Base-by-base conservation (phyloP, 352 stramenopile species). In the Phytophthora rubi region DNA sequence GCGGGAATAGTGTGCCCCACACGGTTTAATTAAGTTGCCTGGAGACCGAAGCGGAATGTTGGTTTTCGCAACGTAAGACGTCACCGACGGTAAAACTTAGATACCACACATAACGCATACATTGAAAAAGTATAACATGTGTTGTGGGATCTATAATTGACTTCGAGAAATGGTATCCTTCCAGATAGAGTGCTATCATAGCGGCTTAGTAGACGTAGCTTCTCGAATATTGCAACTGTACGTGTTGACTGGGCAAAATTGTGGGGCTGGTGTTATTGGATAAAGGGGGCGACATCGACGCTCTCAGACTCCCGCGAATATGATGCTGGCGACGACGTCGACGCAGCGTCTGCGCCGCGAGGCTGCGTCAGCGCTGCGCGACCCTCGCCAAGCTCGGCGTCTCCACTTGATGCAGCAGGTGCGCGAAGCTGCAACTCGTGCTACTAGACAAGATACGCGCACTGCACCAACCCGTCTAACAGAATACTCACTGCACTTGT, bases 381-480 rank as follows among this genome's bases (percentile, higher is more conserved):
- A 92, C 49, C 80, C 86, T 57, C 79, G 56, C 53, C 77, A 75
- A 18, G 61, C 79, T 39, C 85, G 83, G n/a, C 83, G 84, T 59
- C 73, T 94, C 61, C 86, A 95, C 32, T 70, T 88, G 33, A 58
- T 95, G 68, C 83, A 92, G 52, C 85, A 93, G 83, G 88, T 95
- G 33, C 60, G 71, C n/a, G 7, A 21, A 26, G 30, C 28, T 37
- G 16, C 18, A 45, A 32, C 35, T 42, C 42, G 16, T 10, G 21
- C 28, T 15, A 3, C 4, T 5, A 7, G 3, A 0, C 16, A 68
- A 71, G 66, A 70, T 68, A 53, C 53, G 42, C 16, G n/a, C 23
- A 32, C 39, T 47, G 39, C 39, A 15, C 16, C 39, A 47, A 47
- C 39, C 39, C 39, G 39, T 47, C 39, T 47, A 47, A 47, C 39